A percentile compares a stretch with the other conserved stretches of the same genome.
Conservation (phyloP, 768 basidiomycete genomes). For the Pulveroboletus sp. region DNA sequence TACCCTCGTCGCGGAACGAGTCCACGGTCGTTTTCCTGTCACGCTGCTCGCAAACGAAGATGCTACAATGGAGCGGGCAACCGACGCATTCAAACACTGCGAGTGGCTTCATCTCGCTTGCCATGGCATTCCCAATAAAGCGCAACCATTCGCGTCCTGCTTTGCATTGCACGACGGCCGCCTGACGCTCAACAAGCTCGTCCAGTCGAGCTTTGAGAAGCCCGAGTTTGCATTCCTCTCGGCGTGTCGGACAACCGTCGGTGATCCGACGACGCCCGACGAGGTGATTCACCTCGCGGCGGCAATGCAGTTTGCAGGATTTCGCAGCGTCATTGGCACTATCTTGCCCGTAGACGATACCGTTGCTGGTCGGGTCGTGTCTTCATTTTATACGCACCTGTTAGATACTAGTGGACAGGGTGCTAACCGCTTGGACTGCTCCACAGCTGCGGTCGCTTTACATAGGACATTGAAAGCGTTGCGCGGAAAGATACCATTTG, state of each 20-base stretch:
- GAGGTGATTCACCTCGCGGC: slow-evolving; percentile 14
- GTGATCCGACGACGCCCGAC: slow-evolving; percentile 16
- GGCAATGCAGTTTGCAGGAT: slow-evolving; percentile 19
- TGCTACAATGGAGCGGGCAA: slow-evolving; percentile 1
- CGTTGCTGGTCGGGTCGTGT: background rate
- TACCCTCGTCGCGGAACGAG: background rate
- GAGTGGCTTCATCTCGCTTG: slow-evolving; percentile 26
- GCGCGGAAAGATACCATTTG: slow-evolving; percentile 2
- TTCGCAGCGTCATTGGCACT: slow-evolving; percentile 23
- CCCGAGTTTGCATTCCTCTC: slow-evolving; percentile 17
- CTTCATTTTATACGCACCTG: slow-evolving; percentile 7
- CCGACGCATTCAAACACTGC: slow-evolving; percentile 2
- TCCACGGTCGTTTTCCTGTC: background rate
- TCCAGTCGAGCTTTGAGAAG: background rate
- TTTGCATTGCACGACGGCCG: slow-evolving; percentile 9
- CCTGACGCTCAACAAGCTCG: slow-evolving; percentile 3
- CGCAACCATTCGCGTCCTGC: slow-evolving; percentile 11
- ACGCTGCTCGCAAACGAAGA: slow-evolving; percentile 1
- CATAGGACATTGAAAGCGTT: background rate
- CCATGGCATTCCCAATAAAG: slow-evolving; percentile 12
- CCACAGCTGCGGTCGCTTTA: slow-evolving; percentile 1
- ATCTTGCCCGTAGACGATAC: slow-evolving; percentile 21
- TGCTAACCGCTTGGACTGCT: background rate
- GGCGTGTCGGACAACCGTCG: slow-evolving; percentile 24
- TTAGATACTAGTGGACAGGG: background rate